A percentile compares a stretch with the other conserved stretches of the same genome.
These are phyloP conservation scores for Penicillium malachiteum DNA, from an alignment of 495 filamentous ascomycete species.

Conservation along the genomic window DNA sequence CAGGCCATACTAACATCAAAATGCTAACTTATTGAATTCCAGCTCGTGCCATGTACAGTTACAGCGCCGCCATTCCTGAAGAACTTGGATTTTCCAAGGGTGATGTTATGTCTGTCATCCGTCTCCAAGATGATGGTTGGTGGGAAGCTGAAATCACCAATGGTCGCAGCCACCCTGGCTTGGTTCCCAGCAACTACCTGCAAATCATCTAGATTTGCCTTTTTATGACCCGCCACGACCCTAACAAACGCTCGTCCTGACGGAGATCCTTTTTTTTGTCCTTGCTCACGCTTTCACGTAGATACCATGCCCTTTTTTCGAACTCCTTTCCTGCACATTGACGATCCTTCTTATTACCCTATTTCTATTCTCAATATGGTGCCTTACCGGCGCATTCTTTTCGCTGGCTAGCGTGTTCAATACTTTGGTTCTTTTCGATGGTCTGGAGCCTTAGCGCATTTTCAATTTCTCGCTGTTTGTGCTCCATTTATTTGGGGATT, in stretches of 20 bases:
- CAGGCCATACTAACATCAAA: background rate
- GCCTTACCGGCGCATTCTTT: background rate
- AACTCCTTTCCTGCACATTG: slow-evolving; percentile 21
- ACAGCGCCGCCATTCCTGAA: slow-evolving; percentile 90
- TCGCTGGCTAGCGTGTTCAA: slow-evolving; percentile 7
- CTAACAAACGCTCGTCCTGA: slow-evolving; percentile 19
- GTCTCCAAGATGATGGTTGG: slow-evolving; percentile 97
- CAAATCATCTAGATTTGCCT: slow-evolving; percentile 51
- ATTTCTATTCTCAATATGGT: slow-evolving; percentile 6
- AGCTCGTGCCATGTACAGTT: slow-evolving; percentile 94
- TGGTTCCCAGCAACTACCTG: slow-evolving; percentile 97
- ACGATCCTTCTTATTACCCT: slow-evolving; percentile 16
- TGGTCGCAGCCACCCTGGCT: slow-evolving; percentile 66
- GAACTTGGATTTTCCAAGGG: slow-evolving; percentile 93
- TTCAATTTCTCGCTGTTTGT: slow-evolving; percentile 2
- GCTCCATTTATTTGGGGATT: slow-evolving; percentile 7
- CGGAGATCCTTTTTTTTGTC: slow-evolving; percentile 24
- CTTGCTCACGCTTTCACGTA: slow-evolving; percentile 26
- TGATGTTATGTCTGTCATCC: slow-evolving; percentile 82
- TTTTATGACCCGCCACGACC: slow-evolving; percentile 32
- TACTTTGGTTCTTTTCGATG: slow-evolving; percentile 5
- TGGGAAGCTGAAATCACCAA: slow-evolving; percentile 97
- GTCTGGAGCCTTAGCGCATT: slow-evolving; percentile 11
- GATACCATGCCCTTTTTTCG: slow-evolving; percentile 22
- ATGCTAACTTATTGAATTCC: slow-evolving; percentile 12